Base-by-base conservation (phyloP, 345 rosid species). In the Salix koriyanagi region DNA sequence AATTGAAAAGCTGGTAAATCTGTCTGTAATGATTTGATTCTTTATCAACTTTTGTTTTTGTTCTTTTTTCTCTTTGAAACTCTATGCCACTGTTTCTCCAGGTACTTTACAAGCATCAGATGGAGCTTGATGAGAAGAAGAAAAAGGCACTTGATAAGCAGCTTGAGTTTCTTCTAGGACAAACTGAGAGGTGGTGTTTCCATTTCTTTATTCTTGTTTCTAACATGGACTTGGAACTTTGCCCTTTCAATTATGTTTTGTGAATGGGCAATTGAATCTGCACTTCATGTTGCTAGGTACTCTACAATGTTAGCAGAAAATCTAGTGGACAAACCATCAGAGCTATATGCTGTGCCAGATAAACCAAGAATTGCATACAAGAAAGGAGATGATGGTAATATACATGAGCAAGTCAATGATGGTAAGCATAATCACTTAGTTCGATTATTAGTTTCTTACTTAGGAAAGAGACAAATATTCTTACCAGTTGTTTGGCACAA, bases 221-320 rank as follows among this genome's bases (percentile, higher is more conserved):
- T 25, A 65, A 65, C 68, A 56, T 36, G 50, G 37, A 48, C 44
- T 12, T n/a, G 19, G 71, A 15, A 48, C 67, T 69, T 68, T 48
- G 14, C 67, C 30, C 39, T 26, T 16, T 65, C 60, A 9, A 70
- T 79, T 2, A 66, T 39, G 25, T 58, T 41, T 10, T 44, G n/a
- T 61, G 65, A 26, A 62, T 73, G n/a, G 18, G 41, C 62, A 67
- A 73, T 69, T 75, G 67, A 73, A 34, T 71, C 14, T 65, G 23
- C 73, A 34, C 65, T 69, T 67, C 36, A 1, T 64, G 39, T n/a
- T 62, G 81, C 79, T 72, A 96, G 99, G 89, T 96, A 96, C 89
- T 96, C 99, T 71, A 94, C 98, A 58, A 96, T 96, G 99, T 85
- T 96, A 75, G 99, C 99, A 36, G 99, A 96, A 90, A 96, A 96